phyloP scores from a whole-genome alignment of 805 yeast species.

The Metschnikowia lochheadii region DNA sequence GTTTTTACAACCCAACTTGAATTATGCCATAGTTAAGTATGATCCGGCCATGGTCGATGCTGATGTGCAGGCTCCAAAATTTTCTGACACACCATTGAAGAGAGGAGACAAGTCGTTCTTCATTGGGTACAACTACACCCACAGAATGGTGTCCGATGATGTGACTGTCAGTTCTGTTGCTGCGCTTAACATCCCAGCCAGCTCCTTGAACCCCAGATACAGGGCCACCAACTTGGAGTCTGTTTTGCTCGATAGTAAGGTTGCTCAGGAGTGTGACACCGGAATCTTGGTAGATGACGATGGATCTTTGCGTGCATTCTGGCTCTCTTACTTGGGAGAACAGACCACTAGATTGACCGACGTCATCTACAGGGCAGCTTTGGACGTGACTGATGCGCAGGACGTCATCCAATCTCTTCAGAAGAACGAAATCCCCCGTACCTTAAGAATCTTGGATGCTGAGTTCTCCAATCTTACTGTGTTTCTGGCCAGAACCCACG shows the following conservation, averaged over 20 bases:
- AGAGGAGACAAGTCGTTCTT: slow-evolving; percentile 78
- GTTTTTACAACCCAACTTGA: slow-evolving; percentile 83
- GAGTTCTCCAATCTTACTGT: slow-evolving; percentile 69
- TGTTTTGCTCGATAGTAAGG: slow-evolving; percentile 65
- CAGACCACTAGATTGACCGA: slow-evolving; percentile 52
- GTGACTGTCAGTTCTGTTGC: slow-evolving; percentile 76
- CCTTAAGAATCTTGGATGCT: slow-evolving; percentile 67
- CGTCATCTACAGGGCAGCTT: slow-evolving; percentile 64
- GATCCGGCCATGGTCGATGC: slow-evolving; percentile 74
- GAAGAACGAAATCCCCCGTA: slow-evolving; percentile 45
- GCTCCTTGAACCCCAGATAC: slow-evolving; percentile 68
- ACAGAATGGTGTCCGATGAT: slow-evolving; percentile 67
- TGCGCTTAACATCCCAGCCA: slow-evolving; percentile 67
- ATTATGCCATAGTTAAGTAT: slow-evolving; percentile 78
- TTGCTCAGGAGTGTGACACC: slow-evolving; percentile 69
- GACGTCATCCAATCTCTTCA: slow-evolving; percentile 54
- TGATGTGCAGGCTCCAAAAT: slow-evolving; percentile 63
- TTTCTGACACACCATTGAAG: slow-evolving; percentile 51
- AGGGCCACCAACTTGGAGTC: slow-evolving; percentile 83
- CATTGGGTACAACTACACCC: slow-evolving; percentile 71
- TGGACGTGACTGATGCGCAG: slow-evolving; percentile 66
- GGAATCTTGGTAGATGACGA: slow-evolving; percentile 75
- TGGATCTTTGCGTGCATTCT: slow-evolving; percentile 78
- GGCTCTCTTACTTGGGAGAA: slow-evolving; percentile 84
- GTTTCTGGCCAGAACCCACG: slow-evolving; percentile 74